Base-by-base conservation (phyloP, 495 filamentous ascomycete species). In the Stereocaulon alpinum region DNA sequence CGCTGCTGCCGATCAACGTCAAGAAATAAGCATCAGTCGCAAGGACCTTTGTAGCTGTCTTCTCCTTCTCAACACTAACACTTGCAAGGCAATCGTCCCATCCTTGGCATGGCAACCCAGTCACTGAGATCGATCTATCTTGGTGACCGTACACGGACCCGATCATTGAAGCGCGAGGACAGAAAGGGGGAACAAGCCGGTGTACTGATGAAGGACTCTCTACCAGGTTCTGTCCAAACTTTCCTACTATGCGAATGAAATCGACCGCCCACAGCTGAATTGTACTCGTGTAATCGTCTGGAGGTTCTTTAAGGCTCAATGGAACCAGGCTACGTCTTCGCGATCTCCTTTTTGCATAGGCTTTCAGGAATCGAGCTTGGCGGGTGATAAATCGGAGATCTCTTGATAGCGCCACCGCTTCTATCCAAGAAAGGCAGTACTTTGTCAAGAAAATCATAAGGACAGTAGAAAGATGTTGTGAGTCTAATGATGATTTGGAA, bases 231-330 rank as follows among this genome's bases (percentile, higher is more conserved):
- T 6, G 48, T 24, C 70, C 69, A 56, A 75, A 75, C 55, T 70
- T 72, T 0, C 70, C 67, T 18, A 67, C 59, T 6, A 75, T 27
- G 30, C 71, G 68, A 9, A 68, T 61, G 2, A 76, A 48, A 48
- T 76, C 74, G 15, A 59, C 65, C 5, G 67, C 63, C 74, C 74
- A 76, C n/a, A 32, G 7, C 0, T 49, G 45, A 17, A 17, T 6
- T 1, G 48, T 63, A 61, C 37, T 40, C 59, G 58, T 64, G 67
- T 56, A 50, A 34, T 43, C 47, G 6, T 6, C 52, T 29, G 17
- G 51, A 53, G 37, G 62, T 14, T 27, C 47, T 52, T 11, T 34
- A 27, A 40, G 22, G 17, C 32, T 37, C 24, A 40, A 62, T 40
- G 34, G 41, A 34, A 63, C 22, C n/a, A 47, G 44, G 44, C n/a